Conservation (phyloP, 768 basidiomycete species). For the Calocybe indica region DNA sequence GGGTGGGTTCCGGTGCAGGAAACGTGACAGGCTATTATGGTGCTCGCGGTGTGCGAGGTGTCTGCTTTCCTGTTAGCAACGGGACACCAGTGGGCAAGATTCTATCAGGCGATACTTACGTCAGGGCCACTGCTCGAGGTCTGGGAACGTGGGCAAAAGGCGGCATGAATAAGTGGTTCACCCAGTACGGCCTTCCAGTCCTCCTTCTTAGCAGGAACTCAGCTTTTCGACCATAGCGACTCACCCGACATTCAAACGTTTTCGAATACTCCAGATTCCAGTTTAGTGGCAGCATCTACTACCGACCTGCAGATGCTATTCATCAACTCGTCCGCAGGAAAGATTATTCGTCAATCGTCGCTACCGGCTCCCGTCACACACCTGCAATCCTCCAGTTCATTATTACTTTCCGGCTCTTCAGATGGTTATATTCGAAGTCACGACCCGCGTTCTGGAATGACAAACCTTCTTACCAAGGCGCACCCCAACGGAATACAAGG, state of each 20-base stretch:
- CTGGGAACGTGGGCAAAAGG: slow-evolving; percentile 82
- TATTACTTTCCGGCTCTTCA: slow-evolving; percentile 59
- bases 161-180: slow-evolving; percentile 80
- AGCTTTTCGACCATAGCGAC: slow-evolving; percentile 15
- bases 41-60: slow-evolving; percentile 56
- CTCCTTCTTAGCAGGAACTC: slow-evolving; percentile 8
- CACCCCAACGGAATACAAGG: slow-evolving; percentile 82
- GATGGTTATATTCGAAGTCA: slow-evolving; percentile 74
- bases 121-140: slow-evolving; percentile 64
- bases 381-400: slow-evolving; percentile 59
- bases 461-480: slow-evolving; percentile 56
- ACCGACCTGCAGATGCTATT: slow-evolving; percentile 56
- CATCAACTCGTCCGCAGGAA: slow-evolving; percentile 71
- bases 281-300: slow-evolving; percentile 55
- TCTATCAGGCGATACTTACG: slow-evolving; percentile 70
- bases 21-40: slow-evolving; percentile 64
- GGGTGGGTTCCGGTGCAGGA: slow-evolving; percentile 76
- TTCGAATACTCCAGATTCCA: slow-evolving; percentile 43
- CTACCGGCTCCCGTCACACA: slow-evolving; percentile 58
- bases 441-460: slow-evolving; percentile 58
- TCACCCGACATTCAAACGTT: slow-evolving; percentile 27
- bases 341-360: slow-evolving; percentile 48
- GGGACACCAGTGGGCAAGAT: slow-evolving; percentile 69
- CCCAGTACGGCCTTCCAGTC: slow-evolving; percentile 40
- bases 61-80: slow-evolving; percentile 69